Evolutionary conservation across 2,329 filamentous ascomycete species (phyloP).

Genomic region (Seiridium cupressi): DNA sequence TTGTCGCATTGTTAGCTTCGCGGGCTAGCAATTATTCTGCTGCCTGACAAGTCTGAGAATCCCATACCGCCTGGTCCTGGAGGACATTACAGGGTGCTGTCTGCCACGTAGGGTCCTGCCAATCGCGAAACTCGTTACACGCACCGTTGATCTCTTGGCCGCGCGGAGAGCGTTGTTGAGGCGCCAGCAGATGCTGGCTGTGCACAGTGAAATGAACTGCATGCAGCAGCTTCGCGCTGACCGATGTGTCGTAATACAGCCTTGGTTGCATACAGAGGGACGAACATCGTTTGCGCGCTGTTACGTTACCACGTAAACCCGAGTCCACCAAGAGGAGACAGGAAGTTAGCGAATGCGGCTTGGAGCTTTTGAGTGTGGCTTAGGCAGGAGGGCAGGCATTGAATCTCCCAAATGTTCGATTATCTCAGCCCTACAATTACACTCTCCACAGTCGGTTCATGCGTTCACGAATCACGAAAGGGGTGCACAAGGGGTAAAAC

Average conservation of each 20-base stretch:
- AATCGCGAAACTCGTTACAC: neutral
- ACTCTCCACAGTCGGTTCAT: neutral
- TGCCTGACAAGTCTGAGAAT: constrained; percentile 5
- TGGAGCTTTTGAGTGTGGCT: neutral
- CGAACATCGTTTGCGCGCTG: neutral
- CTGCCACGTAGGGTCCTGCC: neutral
- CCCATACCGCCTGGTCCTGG: neutral
- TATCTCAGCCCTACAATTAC: constrained; percentile 1
- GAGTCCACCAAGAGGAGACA: neutral
- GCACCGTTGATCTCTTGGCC: neutral
- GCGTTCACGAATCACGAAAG: neutral
- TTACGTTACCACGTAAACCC: neutral
- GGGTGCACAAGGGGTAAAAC: neutral
- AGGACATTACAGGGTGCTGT: neutral
- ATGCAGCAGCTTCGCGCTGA: no score
- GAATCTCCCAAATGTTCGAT: neutral
- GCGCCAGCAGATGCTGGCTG: no score
- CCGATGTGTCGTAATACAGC: no score
- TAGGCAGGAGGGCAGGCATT: neutral
- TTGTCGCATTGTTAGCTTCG: constrained; percentile 4
- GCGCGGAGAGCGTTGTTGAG: neutral
- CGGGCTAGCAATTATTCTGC: constrained; percentile 3
- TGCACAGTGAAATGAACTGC: no score
- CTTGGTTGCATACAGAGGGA: no score
- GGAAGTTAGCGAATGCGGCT: neutral